These are phyloP conservation scores for Sesbania bispinosa DNA, from an alignment of 306 rosid genomes.

Conservation along the genomic window DNA sequence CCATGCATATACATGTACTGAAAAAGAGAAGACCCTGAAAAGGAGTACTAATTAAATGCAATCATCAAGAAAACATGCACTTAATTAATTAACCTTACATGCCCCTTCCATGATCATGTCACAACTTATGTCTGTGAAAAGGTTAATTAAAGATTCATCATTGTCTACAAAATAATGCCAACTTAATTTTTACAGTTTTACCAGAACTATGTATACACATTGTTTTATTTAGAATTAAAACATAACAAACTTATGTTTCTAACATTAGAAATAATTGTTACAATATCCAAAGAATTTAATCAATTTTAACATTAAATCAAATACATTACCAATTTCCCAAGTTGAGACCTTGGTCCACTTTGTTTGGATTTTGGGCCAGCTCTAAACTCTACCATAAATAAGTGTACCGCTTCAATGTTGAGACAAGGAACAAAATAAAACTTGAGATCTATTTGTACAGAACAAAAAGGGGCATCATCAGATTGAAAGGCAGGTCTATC, in stretches of 20 bases:
- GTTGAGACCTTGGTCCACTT: not conserved
- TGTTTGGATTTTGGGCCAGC: not conserved
- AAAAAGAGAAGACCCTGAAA: not conserved
- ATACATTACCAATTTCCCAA: too few species aligned
- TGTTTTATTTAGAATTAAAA: too few species aligned
- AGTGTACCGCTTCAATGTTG: too few species aligned
- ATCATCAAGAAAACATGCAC: not conserved
- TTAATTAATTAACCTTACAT: not conserved
- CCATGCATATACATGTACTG: too few species aligned
- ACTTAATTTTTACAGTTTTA: not conserved
- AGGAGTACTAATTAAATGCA: not conserved
- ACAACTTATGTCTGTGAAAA: not conserved
- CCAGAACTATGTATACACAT: too few species aligned
- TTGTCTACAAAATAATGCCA: not conserved
- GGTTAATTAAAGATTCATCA: constrained; percentile 11
- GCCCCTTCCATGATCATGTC: not conserved
- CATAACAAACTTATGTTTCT: too few species aligned
- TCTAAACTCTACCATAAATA: too few species aligned
- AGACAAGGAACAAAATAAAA: not conserved
- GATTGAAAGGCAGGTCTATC: not conserved
- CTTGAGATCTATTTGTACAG: not conserved
- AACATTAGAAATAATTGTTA: too few species aligned
- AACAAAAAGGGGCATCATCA: too few species aligned
- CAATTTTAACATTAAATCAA: too few species aligned
- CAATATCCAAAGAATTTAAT: too few species aligned